Conservation (phyloP, 345 rosid species). For the Iberis pinnata region DNA sequence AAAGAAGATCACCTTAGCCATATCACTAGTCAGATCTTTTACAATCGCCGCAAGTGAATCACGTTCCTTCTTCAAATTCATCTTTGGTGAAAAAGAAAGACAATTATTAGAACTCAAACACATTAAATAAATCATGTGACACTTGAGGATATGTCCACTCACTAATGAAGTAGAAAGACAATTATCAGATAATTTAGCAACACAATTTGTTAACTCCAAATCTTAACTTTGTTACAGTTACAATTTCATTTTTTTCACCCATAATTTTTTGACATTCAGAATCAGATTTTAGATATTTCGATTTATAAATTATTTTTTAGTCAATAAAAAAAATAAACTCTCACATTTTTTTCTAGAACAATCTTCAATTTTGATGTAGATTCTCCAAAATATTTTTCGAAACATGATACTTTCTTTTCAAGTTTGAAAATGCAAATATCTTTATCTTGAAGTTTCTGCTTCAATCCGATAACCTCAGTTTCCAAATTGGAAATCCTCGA, state of each 20-base stretch:
- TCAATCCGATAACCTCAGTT: conserved; percentile 51
- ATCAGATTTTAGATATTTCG: too few species aligned
- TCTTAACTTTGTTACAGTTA: too few species aligned
- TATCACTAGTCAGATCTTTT: conserved; percentile 72
- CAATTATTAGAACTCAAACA: neutral
- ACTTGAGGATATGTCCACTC: too few species aligned
- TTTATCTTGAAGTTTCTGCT: conserved; percentile 52
- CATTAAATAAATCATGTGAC: too few species aligned
- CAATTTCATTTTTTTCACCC: too few species aligned
- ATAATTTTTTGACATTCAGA: too few species aligned
- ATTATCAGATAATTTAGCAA: neutral
- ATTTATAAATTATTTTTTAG: too few species aligned
- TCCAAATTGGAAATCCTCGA: conserved; percentile 84
- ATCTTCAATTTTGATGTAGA: conserved; percentile 58
- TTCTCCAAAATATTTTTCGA: conserved; percentile 51
- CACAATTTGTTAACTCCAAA: too few species aligned
- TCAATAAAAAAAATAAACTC: neutral
- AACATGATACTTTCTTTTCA: conserved; percentile 45
- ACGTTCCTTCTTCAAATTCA: conserved; percentile 56
- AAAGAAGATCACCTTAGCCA: conserved; percentile 77
- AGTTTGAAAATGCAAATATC: conserved; percentile 56
- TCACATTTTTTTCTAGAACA: conserved; percentile 64
- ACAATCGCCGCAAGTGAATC: conserved; percentile 63
- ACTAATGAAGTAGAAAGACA: neutral
- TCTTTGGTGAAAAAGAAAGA: conserved; percentile 32